Base-by-base conservation (phyloP, 306 rosid genomes). In the Fagus crenata region DNA sequence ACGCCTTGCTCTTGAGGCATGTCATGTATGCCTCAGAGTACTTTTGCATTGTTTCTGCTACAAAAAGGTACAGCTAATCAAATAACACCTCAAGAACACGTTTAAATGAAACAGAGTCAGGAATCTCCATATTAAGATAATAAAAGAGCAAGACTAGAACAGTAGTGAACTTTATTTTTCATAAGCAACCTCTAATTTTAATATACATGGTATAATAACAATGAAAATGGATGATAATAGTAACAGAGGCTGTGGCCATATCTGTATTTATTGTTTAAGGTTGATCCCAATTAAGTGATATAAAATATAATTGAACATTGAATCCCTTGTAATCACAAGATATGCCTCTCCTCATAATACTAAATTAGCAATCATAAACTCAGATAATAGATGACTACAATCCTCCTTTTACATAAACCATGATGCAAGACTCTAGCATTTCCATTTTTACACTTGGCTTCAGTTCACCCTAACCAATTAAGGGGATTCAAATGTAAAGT, bases 31-130 rank as follows among this genome's bases (percentile, higher is more conserved):
- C 55, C 49, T 39, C 78, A 64, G n/a, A 37, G 51, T 49, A 39
- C 22, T 39, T 78, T 3, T 78, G 76, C 72, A 49, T 71, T 71
- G 53, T 59, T 53, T 70, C 77, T 71, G 77, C 46, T 40, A 58
- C 49, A 17, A 39, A 46, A 77, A 63, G 61, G 54, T 64, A 75
- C 72, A 63, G 15, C 11, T 63, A 75, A 63, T 75, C 72, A 75
- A n/a, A 31, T 46, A 37, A 35, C 9, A 33, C 54, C 18, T 22
- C 55, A 46, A 39, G 1, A 1, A 36, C 71, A 61, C 71, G 15
- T 41, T 32, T 75, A 63, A 18, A 39, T 54, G 4, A 41, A 28
- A 60, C 3, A 0, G 69, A 4, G 41, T 15, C 42, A 33, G 33
- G 15, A 63, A 14, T 63, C 4, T 63, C 1, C 43, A 14, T 14